Evolutionary conservation across 345 rosid genomes (phyloP).

Genomic region (Salix arbutifolia): DNA sequence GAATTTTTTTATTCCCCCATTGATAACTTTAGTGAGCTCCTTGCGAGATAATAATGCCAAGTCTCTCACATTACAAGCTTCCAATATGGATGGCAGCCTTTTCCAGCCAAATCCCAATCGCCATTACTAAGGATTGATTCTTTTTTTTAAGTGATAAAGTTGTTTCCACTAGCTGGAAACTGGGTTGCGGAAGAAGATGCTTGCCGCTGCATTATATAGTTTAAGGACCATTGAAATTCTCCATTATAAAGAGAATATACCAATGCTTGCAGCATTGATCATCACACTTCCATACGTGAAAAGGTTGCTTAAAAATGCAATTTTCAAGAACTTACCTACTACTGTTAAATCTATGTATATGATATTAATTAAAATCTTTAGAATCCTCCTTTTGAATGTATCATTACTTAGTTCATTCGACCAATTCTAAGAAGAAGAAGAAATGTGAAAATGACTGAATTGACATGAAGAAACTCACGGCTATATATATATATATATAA

Average conservation of each 20-base stretch:
- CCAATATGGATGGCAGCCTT: background rate
- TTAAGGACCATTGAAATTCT: slow-evolving; percentile 26
- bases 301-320: background rate
- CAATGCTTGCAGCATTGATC: background rate
- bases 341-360: too few species aligned
- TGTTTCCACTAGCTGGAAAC: slow-evolving; percentile 9
- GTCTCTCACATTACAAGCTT: background rate
- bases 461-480: too few species aligned
- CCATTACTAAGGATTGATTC: slow-evolving; percentile 15
- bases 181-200: slow-evolving; percentile 17
- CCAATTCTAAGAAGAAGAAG: too few species aligned
- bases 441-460: too few species aligned
- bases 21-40: background rate
- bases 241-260: slow-evolving; percentile 24
- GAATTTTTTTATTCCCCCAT: background rate
- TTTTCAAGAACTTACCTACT: background rate
- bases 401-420: too few species aligned
- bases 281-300: background rate
- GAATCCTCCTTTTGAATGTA: too few species aligned
- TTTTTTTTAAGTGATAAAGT: slow-evolving; percentile 3
- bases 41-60: too few species aligned
- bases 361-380: background rate
- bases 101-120: slow-evolving; percentile 5
- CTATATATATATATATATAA: too few species aligned
- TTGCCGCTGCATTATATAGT: slow-evolving; percentile 25